These are phyloP conservation scores for Pythium vanterpoolii DNA, from an alignment of 352 stramenopile genomes.

Conservation along the genomic window DNA sequence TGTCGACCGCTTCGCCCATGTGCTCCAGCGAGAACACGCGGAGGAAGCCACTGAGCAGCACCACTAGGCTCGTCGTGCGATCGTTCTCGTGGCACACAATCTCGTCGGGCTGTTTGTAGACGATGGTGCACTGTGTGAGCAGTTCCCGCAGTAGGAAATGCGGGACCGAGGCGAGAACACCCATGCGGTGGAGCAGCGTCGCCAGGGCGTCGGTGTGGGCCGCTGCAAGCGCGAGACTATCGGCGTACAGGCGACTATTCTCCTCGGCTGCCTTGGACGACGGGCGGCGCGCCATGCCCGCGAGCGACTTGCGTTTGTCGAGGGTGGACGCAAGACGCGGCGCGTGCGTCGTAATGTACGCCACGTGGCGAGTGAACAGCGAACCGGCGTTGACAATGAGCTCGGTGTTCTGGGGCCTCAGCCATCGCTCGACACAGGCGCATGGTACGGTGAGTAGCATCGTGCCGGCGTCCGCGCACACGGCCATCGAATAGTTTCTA, in stretches of 20 bases:
- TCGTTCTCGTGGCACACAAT: conserved; percentile 54
- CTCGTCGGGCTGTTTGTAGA: conserved; percentile 42
- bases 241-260: background rate
- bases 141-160: conserved; percentile 41
- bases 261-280: conserved; percentile 5
- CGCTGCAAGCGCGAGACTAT: background rate
- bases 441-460: conserved; percentile 34
- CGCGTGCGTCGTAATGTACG: conserved; percentile 1
- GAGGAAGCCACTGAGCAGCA: conserved; percentile 50
- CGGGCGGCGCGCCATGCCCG: conserved; percentile 10
- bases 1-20: conserved; percentile 49
- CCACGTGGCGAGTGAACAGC: conserved; percentile 27
- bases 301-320: conserved; percentile 24
- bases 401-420: conserved; percentile 28
- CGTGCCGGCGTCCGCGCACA: conserved; percentile 35
- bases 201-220: conserved; percentile 27
- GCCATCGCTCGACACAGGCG: conserved; percentile 42
- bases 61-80: conserved; percentile 28
- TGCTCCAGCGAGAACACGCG: conserved; percentile 64
- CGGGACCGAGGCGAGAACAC: conserved; percentile 32
- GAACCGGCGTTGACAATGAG: conserved; percentile 39
- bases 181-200: conserved; percentile 40
- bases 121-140: conserved; percentile 28
- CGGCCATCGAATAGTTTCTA: background rate
- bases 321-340: background rate